Evolutionary conservation across 2,329 filamentous ascomycete genomes (phyloP).

Genomic region (Verticillium isaacii): DNA sequence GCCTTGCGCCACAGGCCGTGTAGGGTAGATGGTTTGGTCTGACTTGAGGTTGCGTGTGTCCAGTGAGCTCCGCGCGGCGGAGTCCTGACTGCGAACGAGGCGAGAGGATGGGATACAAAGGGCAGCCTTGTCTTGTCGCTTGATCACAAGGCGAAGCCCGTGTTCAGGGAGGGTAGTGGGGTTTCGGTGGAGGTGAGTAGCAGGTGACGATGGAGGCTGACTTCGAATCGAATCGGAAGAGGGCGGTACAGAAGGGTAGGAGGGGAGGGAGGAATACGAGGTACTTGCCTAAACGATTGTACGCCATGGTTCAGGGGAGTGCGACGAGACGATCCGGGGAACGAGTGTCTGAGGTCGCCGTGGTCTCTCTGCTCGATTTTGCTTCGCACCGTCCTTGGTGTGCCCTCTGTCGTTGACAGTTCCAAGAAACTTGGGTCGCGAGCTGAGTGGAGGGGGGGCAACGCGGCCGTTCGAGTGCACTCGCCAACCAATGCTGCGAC

Average conservation of each 20-base stretch:
- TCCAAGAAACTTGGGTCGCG: not conserved
- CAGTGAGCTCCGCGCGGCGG: conserved; percentile 8
- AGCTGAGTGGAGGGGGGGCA: not conserved
- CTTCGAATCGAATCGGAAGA: conserved; percentile 3
- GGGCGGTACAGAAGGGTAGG: not conserved
- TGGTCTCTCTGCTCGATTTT: not conserved
- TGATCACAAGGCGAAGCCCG: not conserved
- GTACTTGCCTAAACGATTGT: conserved; percentile 68
- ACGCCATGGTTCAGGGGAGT: conserved; percentile 52
- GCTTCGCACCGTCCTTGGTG: not conserved
- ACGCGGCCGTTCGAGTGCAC: too few relatives aligned
- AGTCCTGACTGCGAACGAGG: conserved; percentile 2
- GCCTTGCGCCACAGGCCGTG: conserved; percentile 7
- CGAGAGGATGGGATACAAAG: not conserved
- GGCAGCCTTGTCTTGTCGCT: not conserved
- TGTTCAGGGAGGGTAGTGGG: not conserved
- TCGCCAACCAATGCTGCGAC: not conserved
- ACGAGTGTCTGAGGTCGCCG: conserved; percentile 11
- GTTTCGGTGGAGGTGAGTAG: conserved; percentile 5
- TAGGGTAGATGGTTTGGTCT: conserved; percentile 5
- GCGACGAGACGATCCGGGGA: conserved; percentile 8
- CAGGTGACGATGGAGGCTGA: conserved; percentile 7
- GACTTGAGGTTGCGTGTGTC: not conserved
- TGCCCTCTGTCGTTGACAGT: not conserved
- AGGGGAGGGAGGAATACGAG: conserved; percentile 15